Base-by-base conservation (phyloP, 23 red algal genomes). In the Cyanidioschyzon merolae region DNA sequence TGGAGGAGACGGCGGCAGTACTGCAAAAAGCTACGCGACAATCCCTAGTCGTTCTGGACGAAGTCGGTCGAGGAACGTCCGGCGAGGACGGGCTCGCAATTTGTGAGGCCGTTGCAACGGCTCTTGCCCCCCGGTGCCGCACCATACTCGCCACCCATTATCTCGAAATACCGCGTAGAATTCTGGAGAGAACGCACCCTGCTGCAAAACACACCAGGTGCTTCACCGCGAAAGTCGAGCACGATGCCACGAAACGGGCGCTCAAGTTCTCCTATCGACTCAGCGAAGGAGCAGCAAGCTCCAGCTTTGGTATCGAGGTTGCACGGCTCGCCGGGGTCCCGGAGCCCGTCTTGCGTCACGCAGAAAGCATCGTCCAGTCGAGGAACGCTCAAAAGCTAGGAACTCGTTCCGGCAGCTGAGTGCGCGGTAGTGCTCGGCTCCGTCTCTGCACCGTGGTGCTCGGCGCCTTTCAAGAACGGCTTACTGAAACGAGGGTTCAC, bases 91-190 rank as follows among this genome's bases (percentile, higher is more conserved):
- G 38, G 34, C 15, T 81, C 37, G 68, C 58, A 38, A 81, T 81
- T 37, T 3, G 59, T 29, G 78, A 81, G 59, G 78, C 58, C 37
- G 36, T 81, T 2, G 78, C 78, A 26, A 50, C 39, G 18, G 78
- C 78, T 16, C 78, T 71, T 2, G 40, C 78, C 29, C 59, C 68
- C 32, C 78, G 68, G 39, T 81, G 78, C 41, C 51, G 59, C 25
- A 81, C 40, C 18, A 36, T 81, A 16, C 59, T 81, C 68, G 78
- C 78, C 35, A 81, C 78, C n/a, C 78, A 81, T 81, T 81, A 81
- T 59, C 78, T 59, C 68, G 78, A 81, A 31, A 40, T 81, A 34
- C 35, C 59, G 59, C 58, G 68, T 24, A 21, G 39, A 7, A 37
- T 71, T 0, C 1, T 17, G 1, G 1, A 41, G 12, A 29, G 38